Conservation (phyloP, 176 grass and related monocot species). For the Paspalum notatum region DNA sequence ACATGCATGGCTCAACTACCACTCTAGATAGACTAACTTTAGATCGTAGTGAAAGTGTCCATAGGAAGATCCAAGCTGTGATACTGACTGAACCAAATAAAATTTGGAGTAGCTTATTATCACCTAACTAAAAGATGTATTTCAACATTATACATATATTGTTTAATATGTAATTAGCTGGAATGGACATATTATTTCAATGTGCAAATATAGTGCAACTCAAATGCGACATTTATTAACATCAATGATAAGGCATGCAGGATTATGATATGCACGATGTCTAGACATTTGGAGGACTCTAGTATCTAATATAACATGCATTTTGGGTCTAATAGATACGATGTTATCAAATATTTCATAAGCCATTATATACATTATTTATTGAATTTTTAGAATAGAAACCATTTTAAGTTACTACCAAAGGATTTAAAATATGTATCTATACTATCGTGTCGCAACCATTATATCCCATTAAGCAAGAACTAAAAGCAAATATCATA, state of each 20-base stretch:
- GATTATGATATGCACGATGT: not conserved
- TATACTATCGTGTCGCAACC: too few species aligned
- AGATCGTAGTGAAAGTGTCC: conserved; percentile 25
- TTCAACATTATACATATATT: conserved; percentile 1
- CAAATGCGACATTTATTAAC: not conserved
- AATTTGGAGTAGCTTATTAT: conserved; percentile 2
- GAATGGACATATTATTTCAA: not conserved
- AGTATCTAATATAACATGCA: not conserved
- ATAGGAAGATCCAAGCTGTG: not conserved
- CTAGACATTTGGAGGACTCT: not conserved
- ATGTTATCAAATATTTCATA: not conserved
- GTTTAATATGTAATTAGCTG: not conserved
- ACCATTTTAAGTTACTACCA: not conserved
- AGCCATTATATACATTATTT: too few species aligned
- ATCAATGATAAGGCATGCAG: not conserved
- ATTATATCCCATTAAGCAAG: too few species aligned
- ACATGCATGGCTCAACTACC: conserved; percentile 44
- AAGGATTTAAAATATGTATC: not conserved
- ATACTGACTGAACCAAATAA: conserved; percentile 6
- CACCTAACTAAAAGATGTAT: conserved; percentile 13
- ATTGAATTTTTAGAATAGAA: not conserved
- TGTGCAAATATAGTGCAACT: not conserved
- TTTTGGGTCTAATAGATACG: not conserved
- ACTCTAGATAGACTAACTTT: conserved; percentile 30
- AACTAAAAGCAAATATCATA: too few species aligned